Percentiles rank a stretch among this genome's conserved stretches.
Conservation (phyloP, 768 basidiomycete species). For the Naganishia kalamii region DNA sequence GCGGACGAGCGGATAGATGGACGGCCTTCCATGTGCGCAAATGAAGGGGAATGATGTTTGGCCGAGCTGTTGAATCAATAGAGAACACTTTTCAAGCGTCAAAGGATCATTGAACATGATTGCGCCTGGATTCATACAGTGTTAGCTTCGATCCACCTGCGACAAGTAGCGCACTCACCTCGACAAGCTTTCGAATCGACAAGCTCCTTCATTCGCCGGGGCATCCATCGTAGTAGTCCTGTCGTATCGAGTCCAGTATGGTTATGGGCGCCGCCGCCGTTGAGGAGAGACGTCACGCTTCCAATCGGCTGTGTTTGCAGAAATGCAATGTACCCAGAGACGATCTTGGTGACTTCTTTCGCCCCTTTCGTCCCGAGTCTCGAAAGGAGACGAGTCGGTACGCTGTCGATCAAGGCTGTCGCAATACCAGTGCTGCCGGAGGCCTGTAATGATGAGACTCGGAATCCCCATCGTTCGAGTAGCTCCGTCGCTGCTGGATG, state of each 20-base stretch:
- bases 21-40: slow-evolving; percentile 86
- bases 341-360: slow-evolving; percentile 66
- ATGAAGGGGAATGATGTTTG: slow-evolving; percentile 79
- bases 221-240: slow-evolving; percentile 62
- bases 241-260: slow-evolving; percentile 58
- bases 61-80: slow-evolving; percentile 62
- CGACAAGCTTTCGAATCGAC: slow-evolving; percentile 93
- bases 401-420: slow-evolving; percentile 24
- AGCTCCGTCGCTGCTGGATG: slow-evolving; percentile 20
- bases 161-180: slow-evolving; percentile 52
- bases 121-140: slow-evolving; percentile 57
- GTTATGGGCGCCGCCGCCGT: background rate
- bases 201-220: slow-evolving; percentile 71
- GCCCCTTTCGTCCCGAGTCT: slow-evolving; percentile 47
- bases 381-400: slow-evolving; percentile 29
- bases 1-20: slow-evolving; percentile 52
- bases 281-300: background rate
- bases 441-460: slow-evolving; percentile 50
- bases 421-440: slow-evolving; percentile 16
- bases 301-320: slow-evolving; percentile 51
- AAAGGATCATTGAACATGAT: slow-evolving; percentile 94
- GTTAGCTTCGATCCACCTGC: slow-evolving; percentile 11
- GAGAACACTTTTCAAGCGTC: slow-evolving; percentile 60
- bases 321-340: slow-evolving; percentile 65
- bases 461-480: slow-evolving; percentile 40